phyloP scores from a whole-genome alignment of 768 basidiomycete species.

The Lactarius hatsudake region DNA sequence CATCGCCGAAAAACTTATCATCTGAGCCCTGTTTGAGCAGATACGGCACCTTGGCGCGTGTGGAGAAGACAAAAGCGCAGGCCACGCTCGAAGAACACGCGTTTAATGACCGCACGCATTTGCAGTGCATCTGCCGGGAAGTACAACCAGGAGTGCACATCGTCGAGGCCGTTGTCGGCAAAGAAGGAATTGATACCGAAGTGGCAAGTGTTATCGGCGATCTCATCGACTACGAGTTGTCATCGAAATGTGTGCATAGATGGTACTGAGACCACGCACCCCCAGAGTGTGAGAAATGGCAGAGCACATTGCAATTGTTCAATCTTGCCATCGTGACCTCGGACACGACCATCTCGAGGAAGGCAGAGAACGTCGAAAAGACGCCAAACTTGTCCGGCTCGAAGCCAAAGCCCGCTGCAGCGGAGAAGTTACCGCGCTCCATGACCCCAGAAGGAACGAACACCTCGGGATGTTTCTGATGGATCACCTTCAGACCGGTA shows the following conservation, averaged over 20 bases:
- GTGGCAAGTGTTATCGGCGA: constrained; percentile 61
- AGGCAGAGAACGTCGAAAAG: constrained; percentile 88
- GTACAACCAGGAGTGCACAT: constrained; percentile 76
- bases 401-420: constrained; percentile 86
- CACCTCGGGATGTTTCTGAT: constrained; percentile 87
- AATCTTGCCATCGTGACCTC: constrained; percentile 92
- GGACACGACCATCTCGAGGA: constrained; percentile 87
- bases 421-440: constrained; percentile 82
- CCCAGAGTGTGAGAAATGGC: constrained; percentile 88
- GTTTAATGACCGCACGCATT: constrained; percentile 73
- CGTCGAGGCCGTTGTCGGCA: constrained; percentile 82
- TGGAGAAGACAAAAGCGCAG: constrained; percentile 88
- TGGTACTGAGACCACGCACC: constrained; percentile 39
- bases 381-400: constrained; percentile 79
- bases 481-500: constrained; percentile 83
- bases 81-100: constrained; percentile 81
- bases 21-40: constrained; percentile 75
- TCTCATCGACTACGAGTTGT: constrained; percentile 34
- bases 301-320: constrained; percentile 84
- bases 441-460: constrained; percentile 84
- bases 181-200: constrained; percentile 84
- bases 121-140: constrained; percentile 85
- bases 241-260: background rate
- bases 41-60: constrained; percentile 85
- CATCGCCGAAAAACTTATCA: constrained; percentile 59